Percentiles rank a stretch among this genome's conserved stretches.
These are phyloP conservation scores for Penicillium mononematosum DNA, from an alignment of 495 filamentous ascomycete species.

Conservation along the genomic window DNA sequence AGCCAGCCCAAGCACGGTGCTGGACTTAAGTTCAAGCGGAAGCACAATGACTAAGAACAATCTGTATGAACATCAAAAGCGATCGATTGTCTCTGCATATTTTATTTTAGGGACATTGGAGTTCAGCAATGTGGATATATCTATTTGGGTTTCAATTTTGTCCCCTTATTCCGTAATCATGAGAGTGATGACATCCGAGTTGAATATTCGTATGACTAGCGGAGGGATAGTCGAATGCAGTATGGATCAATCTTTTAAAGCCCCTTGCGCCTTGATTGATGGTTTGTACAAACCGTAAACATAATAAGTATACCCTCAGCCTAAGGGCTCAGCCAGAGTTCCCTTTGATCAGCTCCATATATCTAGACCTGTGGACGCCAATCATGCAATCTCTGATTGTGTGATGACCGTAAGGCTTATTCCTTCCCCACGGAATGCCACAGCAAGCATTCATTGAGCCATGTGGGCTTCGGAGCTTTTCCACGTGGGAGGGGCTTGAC, in stretches of 20 bases:
- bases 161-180: not conserved
- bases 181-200: not conserved
- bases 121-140: constrained; percentile 35
- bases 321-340: not conserved
- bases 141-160: constrained; percentile 26
- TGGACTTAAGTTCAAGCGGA: constrained; percentile 50
- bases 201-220: not conserved
- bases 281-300: not conserved
- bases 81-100: constrained; percentile 28
- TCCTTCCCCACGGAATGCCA: not conserved
- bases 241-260: not conserved
- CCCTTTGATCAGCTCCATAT: not conserved
- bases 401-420: not conserved
- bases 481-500: constrained; percentile 4
- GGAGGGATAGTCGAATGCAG: not conserved
- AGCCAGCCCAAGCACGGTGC: constrained; percentile 56
- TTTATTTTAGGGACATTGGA: constrained; percentile 25
- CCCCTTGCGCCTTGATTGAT: not conserved
- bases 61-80: constrained; percentile 29
- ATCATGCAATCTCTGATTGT: not conserved
- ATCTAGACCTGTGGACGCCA: too few species aligned
- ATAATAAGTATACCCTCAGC: not conserved
- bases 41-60: constrained; percentile 30
- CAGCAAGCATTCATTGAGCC: not conserved
- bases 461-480: constrained; percentile 1